A percentile compares a stretch with the other conserved stretches of the same genome.
phyloP scores from a whole-genome alignment of 2,329 filamentous ascomycete genomes.

The Capronia americana region DNA sequence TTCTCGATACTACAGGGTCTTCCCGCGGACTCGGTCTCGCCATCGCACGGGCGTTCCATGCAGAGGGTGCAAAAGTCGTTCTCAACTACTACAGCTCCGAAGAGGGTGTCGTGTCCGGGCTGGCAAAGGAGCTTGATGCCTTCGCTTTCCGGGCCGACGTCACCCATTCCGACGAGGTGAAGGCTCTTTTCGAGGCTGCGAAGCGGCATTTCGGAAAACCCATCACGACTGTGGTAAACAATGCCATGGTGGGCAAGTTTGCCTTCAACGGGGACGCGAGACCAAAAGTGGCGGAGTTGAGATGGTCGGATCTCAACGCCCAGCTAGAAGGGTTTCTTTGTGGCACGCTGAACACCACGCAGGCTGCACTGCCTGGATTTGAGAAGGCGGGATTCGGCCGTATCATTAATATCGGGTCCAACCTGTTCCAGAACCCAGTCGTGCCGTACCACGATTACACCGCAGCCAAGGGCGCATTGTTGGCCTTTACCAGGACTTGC shows the following conservation, averaged over 20 bases:
- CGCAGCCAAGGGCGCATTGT: conserved; percentile 33
- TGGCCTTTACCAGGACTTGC: conserved; percentile 36
- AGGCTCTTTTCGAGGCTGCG: conserved; percentile 28
- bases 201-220: conserved; percentile 25
- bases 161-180: conserved; percentile 27
- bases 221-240: conserved; percentile 37
- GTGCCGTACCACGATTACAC: conserved; percentile 39
- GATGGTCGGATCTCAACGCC: conserved; percentile 32
- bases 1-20: conserved; percentile 20
- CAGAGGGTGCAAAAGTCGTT: conserved; percentile 28
- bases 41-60: conserved; percentile 29
- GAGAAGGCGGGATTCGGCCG: conserved; percentile 27
- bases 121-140: conserved; percentile 26
- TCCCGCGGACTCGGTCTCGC: conserved; percentile 34
- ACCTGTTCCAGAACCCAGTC: conserved; percentile 36
- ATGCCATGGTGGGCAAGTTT: conserved; percentile 36
- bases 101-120: conserved; percentile 3
- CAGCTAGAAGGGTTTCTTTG: conserved; percentile 34
- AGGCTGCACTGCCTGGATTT: conserved; percentile 34
- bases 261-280: conserved; percentile 37
- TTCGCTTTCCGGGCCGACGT: conserved; percentile 33
- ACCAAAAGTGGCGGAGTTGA: conserved; percentile 29
- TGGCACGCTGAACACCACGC: conserved; percentile 35
- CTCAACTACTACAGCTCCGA: conserved; percentile 32
- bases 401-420: conserved; percentile 38